These are phyloP conservation scores for Fraxinus ornus DNA, from an alignment of 305 asterid species.

Conservation along the genomic window DNA sequence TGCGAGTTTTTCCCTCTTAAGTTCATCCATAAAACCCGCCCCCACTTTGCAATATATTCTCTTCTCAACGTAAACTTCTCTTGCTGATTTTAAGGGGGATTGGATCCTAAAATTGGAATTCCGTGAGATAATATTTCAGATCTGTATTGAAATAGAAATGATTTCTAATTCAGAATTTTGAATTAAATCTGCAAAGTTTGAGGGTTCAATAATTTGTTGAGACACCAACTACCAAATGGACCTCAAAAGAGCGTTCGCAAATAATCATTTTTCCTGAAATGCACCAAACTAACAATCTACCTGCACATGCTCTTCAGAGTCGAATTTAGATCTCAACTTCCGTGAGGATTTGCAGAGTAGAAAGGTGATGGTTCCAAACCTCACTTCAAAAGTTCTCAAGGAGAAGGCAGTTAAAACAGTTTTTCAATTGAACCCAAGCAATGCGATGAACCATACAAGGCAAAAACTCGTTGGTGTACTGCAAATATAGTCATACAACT, in stretches of 20 bases:
- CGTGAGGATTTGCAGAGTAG: not conserved
- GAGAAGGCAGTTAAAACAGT: not conserved
- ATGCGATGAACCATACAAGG: not conserved
- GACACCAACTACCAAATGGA: not conserved
- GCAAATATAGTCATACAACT: not conserved
- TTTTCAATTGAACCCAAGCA: not conserved
- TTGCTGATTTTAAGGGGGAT: not conserved
- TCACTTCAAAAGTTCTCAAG: not conserved
- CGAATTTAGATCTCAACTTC: not conserved
- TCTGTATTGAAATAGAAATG: not conserved
- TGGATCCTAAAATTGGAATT: not conserved
- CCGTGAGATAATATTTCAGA: not conserved
- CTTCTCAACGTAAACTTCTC: not conserved
- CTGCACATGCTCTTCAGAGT: not conserved
- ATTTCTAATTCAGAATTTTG: not conserved
- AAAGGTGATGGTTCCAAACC: not conserved
- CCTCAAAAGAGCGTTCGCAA: not conserved
- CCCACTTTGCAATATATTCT: not conserved
- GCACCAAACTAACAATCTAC: not conserved
- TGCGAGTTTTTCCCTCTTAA: not conserved
- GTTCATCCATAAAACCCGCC: not conserved
- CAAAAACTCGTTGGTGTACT: not conserved
- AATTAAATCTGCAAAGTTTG: not conserved
- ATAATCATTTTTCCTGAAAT: not conserved
- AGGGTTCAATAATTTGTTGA: not conserved